phyloP scores from a whole-genome alignment of 495 filamentous ascomycete species.

The Amphirosellinia nigrospora region DNA sequence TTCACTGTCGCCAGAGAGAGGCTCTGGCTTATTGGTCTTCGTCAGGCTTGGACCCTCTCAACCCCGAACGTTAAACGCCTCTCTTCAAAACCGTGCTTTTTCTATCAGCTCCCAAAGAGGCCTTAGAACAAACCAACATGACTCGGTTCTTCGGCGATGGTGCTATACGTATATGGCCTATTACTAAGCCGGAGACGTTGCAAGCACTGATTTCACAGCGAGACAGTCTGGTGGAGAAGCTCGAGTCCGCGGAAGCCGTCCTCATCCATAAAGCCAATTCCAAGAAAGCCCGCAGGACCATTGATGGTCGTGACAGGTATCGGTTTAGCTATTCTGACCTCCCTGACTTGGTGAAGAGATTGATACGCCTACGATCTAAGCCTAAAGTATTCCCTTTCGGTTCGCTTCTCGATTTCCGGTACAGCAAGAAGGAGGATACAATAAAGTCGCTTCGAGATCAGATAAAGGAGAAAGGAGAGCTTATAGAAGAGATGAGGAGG shows the following conservation, averaged over 20 bases:
- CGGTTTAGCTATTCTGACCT: slow-evolving; percentile 53
- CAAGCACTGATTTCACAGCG: slow-evolving; percentile 63
- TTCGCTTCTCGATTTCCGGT: neutral
- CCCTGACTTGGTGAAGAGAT: slow-evolving; percentile 54
- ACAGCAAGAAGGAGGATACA: slow-evolving; percentile 69
- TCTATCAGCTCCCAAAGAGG: slow-evolving; percentile 67
- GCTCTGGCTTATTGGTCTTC: slow-evolving; percentile 70
- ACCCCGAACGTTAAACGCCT: slow-evolving; percentile 68
- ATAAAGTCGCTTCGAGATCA: slow-evolving; percentile 83
- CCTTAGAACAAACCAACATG: slow-evolving; percentile 61
- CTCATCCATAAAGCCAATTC: slow-evolving; percentile 65
- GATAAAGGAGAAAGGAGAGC: slow-evolving; percentile 73
- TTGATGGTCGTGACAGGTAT: slow-evolving; percentile 57
- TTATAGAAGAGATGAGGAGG: slow-evolving; percentile 73
- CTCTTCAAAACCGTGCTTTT: slow-evolving; percentile 73
- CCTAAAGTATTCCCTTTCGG: slow-evolving; percentile 57
- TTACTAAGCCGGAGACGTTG: slow-evolving; percentile 61
- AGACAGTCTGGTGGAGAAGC: slow-evolving; percentile 62
- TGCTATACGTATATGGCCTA: slow-evolving; percentile 67
- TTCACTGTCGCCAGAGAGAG: slow-evolving; percentile 71
- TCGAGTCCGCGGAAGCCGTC: slow-evolving; percentile 70
- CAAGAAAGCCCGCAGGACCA: slow-evolving; percentile 51
- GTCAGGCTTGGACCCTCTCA: slow-evolving; percentile 75
- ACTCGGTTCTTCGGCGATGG: slow-evolving; percentile 65
- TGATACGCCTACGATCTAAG: slow-evolving; percentile 62